phyloP scores from a whole-genome alignment of 257 asterid genomes.

The Capsicum pubescens region DNA sequence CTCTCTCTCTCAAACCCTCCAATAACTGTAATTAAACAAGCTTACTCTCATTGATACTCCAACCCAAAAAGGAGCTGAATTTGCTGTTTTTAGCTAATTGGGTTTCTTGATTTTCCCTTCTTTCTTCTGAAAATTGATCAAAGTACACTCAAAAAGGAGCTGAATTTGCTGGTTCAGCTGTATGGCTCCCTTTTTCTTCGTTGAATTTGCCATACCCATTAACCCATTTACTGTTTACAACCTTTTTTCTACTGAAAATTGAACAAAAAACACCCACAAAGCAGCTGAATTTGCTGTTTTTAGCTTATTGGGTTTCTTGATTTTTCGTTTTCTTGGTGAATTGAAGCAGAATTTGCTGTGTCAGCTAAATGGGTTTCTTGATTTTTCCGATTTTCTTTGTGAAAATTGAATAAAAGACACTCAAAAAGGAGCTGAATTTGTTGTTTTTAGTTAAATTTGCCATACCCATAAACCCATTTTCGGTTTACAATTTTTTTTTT shows the following conservation, averaged over 20 bases:
- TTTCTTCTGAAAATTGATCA: not conserved
- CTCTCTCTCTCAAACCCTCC: not conserved
- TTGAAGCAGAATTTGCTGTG: not conserved
- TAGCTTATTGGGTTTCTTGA: not conserved
- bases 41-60: not conserved
- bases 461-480: not conserved
- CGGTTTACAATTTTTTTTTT: not conserved
- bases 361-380: too few relatives aligned
- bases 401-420: not conserved
- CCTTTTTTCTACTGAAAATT: not conserved
- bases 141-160: not conserved
- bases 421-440: not conserved
- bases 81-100: too few relatives aligned
- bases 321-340: not conserved
- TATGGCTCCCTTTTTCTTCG: not conserved
- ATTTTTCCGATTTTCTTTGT: not conserved
- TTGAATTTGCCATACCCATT: not conserved
- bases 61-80: not conserved
- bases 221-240: not conserved
- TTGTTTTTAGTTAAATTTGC: not conserved
- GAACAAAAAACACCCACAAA: not conserved
- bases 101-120: too few relatives aligned
- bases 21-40: too few relatives aligned
- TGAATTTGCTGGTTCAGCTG: not conserved
- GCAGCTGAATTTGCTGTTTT: not conserved